Base-by-base conservation (phyloP, 2,329 filamentous ascomycete genomes). In the Ilyonectria robusta region DNA sequence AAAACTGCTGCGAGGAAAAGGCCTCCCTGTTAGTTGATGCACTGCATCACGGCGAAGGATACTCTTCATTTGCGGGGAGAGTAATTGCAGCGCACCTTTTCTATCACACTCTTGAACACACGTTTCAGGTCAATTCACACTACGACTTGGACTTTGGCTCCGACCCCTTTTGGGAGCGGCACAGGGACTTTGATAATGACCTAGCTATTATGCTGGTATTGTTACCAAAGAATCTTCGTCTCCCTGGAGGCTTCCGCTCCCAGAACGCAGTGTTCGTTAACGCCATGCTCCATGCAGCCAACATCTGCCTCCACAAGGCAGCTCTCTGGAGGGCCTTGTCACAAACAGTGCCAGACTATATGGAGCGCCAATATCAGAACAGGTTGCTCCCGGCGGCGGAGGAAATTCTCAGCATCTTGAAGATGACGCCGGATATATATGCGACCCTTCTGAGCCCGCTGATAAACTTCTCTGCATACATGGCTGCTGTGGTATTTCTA, bases 261-360 rank as follows among this genome's bases (percentile, higher is more conserved):
- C 85, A 90, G 1, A 92, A 93, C 58, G 88, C 93, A 13, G 87
- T 96, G 0, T 94, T 95, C 74, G 85, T 91, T 58, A 96, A 96
- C 70, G 91, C 97, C 84, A 93, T 92, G 73, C 88, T 97, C 2
- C 94, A 97, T 76, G 93, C 93, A 0, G 92, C 93, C 2, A 89
- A 91, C 3, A 97, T 97, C 59, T 95, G 93, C 78, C 84, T 97
- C 8, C 94, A 97, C 74, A 92, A 95, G 78, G 92, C 92, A 1
- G 93, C 93, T 1, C 91, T 94, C 6, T 93, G 76, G 90, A 92
- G 9, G 89, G 94, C 70, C 89, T 90, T 75, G 85, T 31, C 55
- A 50, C 33, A 65, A 64, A n/a, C 23, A 44, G 0, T 9, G n/a
- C 1, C 58, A 60, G 0, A 19, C 63, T 5, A 13, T 65, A 1